Percentiles rank a stretch among this genome's conserved stretches.
Conservation (phyloP, 164 flowering plant species). For the Cinnamomum micranthum region DNA sequence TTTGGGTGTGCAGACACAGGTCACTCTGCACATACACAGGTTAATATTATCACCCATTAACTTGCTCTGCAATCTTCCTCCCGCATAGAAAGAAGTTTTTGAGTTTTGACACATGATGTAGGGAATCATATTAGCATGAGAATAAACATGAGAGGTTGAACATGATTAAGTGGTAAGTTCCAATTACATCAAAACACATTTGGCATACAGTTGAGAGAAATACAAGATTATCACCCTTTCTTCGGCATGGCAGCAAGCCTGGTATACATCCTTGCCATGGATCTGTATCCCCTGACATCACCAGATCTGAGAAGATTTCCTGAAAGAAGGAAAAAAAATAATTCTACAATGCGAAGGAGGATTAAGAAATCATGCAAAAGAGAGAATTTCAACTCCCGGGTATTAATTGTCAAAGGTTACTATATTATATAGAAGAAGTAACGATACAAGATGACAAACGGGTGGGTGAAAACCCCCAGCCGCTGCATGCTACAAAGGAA, state of each 20-base stretch:
- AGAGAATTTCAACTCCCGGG: too few relatives aligned
- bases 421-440: too few relatives aligned
- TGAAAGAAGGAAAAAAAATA: conserved; percentile 14
- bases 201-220: not conserved
- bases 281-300: conserved; percentile 80
- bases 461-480: too few relatives aligned
- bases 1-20: not conserved
- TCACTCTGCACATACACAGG: not conserved
- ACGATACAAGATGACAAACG: too few relatives aligned
- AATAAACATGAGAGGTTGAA: not conserved
- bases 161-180: not conserved
- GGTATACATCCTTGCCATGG: conserved; percentile 99
- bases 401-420: too few relatives aligned
- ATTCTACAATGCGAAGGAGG: not conserved
- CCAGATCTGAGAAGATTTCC: conserved; percentile 94
- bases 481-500: too few relatives aligned
- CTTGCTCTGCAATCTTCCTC: too few relatives aligned
- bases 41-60: too few relatives aligned
- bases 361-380: too few relatives aligned
- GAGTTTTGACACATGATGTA: not conserved
- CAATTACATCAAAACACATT: not conserved
- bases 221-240: conserved; percentile 55
- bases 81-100: not conserved
- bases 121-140: not conserved
- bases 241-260: conserved; percentile 97